Percentiles rank a stretch among this genome's conserved stretches.
Evolutionary conservation across 768 basidiomycete species (phyloP).

Genomic region (Hericium coralloides): DNA sequence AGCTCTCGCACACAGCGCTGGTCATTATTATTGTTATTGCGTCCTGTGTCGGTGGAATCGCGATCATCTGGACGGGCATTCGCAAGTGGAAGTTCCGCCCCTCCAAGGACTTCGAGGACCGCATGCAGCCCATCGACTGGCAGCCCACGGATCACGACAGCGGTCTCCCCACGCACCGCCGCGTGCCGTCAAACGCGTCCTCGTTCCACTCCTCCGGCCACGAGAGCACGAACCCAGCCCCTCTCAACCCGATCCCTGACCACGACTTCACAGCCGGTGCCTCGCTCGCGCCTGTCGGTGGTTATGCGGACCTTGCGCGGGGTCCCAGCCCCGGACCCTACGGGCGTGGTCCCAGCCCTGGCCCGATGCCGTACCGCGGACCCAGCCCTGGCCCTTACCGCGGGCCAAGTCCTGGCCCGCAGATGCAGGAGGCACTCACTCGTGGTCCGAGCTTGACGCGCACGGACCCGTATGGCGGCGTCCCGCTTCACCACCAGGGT

Average conservation of each 20-base stretch:
- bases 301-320: slow-evolving; percentile 76
- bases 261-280: slow-evolving; percentile 73
- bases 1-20: slow-evolving; percentile 34
- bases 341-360: neutral
- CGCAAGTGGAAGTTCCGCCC: slow-evolving; percentile 88
- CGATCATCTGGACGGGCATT: slow-evolving; percentile 81
- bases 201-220: slow-evolving; percentile 55
- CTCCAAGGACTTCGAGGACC: slow-evolving; percentile 72
- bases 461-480: slow-evolving; percentile 36
- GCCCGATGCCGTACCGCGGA: slow-evolving; percentile 34
- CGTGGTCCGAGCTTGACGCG: slow-evolving; percentile 41
- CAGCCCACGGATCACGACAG: slow-evolving; percentile 48
- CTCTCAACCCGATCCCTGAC: slow-evolving; percentile 45
- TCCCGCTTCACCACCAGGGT: slow-evolving; percentile 55
- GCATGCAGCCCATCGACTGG: slow-evolving; percentile 86
- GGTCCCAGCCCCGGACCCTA: slow-evolving; percentile 59
- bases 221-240: slow-evolving; percentile 13
- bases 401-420: slow-evolving; percentile 26
- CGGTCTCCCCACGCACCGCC: slow-evolving; percentile 38
- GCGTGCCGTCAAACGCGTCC: slow-evolving; percentile 51
- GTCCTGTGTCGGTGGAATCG: slow-evolving; percentile 54
- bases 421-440: slow-evolving; percentile 41
- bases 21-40: slow-evolving; percentile 67
- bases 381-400: slow-evolving; percentile 49
- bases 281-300: slow-evolving; percentile 57